Conservation (phyloP, 805 yeast species). For the Ogataea neopini region DNA sequence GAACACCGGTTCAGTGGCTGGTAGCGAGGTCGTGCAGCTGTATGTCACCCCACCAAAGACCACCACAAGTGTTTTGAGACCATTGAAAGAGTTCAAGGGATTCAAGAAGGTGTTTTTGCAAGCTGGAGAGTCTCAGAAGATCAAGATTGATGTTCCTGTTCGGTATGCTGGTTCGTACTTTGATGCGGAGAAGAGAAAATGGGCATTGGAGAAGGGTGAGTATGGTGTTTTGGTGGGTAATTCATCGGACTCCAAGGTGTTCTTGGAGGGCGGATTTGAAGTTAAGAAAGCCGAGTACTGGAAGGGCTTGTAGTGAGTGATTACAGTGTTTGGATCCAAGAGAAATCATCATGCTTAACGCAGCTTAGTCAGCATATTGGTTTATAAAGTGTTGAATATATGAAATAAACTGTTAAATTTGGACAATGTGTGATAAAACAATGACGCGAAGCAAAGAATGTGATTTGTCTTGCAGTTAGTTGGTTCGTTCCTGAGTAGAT, state of each 20-base stretch:
- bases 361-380: no score
- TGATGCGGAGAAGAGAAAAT: slow-evolving; percentile 47
- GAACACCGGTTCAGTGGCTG: slow-evolving; percentile 50
- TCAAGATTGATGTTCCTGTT: slow-evolving; percentile 40
- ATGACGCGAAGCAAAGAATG: no score
- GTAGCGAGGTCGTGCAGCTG: slow-evolving; percentile 58
- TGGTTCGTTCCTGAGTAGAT: no score
- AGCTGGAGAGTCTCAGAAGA: slow-evolving; percentile 45
- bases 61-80: slow-evolving; percentile 42
- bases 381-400: no score
- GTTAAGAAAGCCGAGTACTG: slow-evolving; percentile 3
- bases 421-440: no score
- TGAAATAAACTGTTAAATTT: no score
- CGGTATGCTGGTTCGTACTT: slow-evolving; percentile 57
- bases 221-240: slow-evolving; percentile 51
- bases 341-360: no score
- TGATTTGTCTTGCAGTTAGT: no score
- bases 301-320: not conserved
- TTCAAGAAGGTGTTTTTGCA: slow-evolving; percentile 49
- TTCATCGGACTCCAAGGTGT: slow-evolving; percentile 22
- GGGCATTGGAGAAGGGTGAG: slow-evolving; percentile 54
- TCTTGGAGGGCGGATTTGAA: not conserved
- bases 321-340: no score
- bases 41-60: slow-evolving; percentile 45
- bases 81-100: slow-evolving; percentile 60